phyloP scores from a whole-genome alignment of 441 rosid genomes.

The Bocquillonia castaneifolia region DNA sequence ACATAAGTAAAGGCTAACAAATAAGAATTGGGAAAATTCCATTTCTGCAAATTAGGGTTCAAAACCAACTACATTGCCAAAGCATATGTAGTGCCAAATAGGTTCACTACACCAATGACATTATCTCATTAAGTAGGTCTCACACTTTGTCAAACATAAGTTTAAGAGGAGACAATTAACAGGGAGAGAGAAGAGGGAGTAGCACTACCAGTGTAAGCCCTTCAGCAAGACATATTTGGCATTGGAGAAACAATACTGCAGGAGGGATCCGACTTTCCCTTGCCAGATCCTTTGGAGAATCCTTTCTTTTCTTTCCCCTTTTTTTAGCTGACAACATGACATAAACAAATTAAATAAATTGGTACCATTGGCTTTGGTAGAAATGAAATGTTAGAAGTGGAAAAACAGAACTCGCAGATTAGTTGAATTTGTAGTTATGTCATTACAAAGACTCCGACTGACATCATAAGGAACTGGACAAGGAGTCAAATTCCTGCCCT shows the following conservation, averaged over 20 bases:
- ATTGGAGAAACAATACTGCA: slow-evolving; percentile 67
- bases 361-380: background rate
- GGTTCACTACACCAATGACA: background rate
- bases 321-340: slow-evolving; percentile 52
- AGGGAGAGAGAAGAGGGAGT: background rate
- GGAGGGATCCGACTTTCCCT: slow-evolving; percentile 68
- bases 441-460: background rate
- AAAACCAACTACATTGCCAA: background rate
- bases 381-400: background rate
- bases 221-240: slow-evolving; percentile 80
- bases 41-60: slow-evolving; percentile 1
- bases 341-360: slow-evolving; percentile 13
- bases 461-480: slow-evolving; percentile 2
- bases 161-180: background rate
- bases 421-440: slow-evolving; percentile 8
- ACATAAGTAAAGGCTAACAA: slow-evolving; percentile 3
- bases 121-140: background rate
- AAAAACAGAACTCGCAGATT: slow-evolving; percentile 6
- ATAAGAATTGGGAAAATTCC: background rate
- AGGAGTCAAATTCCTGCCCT: background rate
- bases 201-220: slow-evolving; percentile 72
- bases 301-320: slow-evolving; percentile 78
- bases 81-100: background rate
- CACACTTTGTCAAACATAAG: background rate
- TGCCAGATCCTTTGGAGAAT: slow-evolving; percentile 51